Base-by-base conservation (phyloP, 2,329 filamentous ascomycete genomes). In the Fusarium liriodendri region DNA sequence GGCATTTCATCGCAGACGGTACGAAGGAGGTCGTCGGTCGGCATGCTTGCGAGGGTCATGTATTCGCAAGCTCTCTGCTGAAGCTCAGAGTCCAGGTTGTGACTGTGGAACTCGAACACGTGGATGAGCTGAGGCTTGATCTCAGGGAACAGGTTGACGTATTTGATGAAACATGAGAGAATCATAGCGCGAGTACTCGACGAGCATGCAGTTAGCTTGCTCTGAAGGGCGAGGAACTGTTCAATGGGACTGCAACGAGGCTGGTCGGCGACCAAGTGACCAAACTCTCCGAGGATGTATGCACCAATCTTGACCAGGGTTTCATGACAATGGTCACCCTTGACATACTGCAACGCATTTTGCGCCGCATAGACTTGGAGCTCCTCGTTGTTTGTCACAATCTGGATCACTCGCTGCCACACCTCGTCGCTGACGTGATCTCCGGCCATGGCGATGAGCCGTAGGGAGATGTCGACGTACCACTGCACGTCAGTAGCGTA, bases 1-100 rank as follows among this genome's bases (percentile, higher is more conserved):
- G 97, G 97, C 97, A 99, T 99, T 82, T 99, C 97, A 77, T 99
- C 97, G 82, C 95, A 98, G 7, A 99, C 92, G 0, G 97, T 98
- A 61, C 97, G 91, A 14, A 99, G 87, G 8, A 99, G 89, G 74
- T 98, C 95, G 78, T 99, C 97, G 0, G 94, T 95, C 0, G 95
- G 93, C 81, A 97, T 88, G 37, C 90, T 95, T 20, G 95, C 95
- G 71, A 99, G 87, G 1, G 93, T 91, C 69, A 98, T 87, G 82
- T 98, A 99, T 82, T 99, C 97, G 84, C 95, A 99, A 16, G 97
- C 96, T 83, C 97, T 89, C 84, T 99, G 97, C 82, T 99, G 97
- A 74, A 99, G 87, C 82, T 99, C 97, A 0, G 97, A 94, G 82
- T 99, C 97, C 32, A 98, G 87, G 0, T 95, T 97, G 82, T 98